These are phyloP conservation scores for Fusarium papillatum DNA, from an alignment of 2,329 filamentous ascomycete species.

Conservation along the genomic window DNA sequence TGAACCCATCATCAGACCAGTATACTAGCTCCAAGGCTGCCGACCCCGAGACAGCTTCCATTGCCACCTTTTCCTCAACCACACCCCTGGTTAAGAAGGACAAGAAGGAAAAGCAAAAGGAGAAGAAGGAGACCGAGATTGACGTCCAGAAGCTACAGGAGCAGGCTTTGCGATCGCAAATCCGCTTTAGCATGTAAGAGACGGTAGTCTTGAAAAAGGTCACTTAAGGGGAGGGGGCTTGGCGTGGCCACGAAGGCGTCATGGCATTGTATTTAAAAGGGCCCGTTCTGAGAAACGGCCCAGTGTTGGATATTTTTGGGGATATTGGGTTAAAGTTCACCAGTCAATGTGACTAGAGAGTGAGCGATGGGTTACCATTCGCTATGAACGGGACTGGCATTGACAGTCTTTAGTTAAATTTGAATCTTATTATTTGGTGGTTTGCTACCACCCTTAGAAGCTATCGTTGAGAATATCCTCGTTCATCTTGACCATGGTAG, in stretches of 20 bases:
- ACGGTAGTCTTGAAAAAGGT: neutral
- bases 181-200: slow-evolving; percentile 43
- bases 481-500: slow-evolving; percentile 76
- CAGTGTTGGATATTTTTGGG: neutral
- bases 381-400: slow-evolving; percentile 10
- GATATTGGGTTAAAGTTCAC: neutral
- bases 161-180: slow-evolving; percentile 45
- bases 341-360: neutral
- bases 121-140: slow-evolving; percentile 25
- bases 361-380: slow-evolving; percentile 20
- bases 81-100: slow-evolving; percentile 39
- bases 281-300: neutral
- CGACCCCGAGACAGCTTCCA: slow-evolving; percentile 43
- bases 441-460: slow-evolving; percentile 57
- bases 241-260: neutral
- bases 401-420: neutral
- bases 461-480: slow-evolving; percentile 73
- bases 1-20: slow-evolving; percentile 16
- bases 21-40: slow-evolving; percentile 19
- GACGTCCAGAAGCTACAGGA: slow-evolving; percentile 44
- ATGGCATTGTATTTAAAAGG: neutral
- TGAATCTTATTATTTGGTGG: neutral
- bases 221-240: neutral
- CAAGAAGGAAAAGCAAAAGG: slow-evolving; percentile 18
- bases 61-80: slow-evolving; percentile 43